phyloP scores from a whole-genome alignment of 177 flowering plant species.

The Vitis hybrid region DNA sequence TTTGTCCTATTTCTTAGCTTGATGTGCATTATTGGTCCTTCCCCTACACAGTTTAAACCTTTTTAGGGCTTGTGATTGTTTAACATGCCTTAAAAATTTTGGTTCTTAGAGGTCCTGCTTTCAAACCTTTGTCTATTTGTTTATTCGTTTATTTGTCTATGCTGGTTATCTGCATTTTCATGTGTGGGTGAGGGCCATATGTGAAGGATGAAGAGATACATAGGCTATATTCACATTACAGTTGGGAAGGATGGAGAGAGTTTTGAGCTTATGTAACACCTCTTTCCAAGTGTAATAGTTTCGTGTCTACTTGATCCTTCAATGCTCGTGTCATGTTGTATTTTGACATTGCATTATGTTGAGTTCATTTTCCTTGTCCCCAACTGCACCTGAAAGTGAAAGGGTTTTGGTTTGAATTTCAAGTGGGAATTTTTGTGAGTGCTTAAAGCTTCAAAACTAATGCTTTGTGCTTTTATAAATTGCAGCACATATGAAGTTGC shows the following conservation, averaged over 20 bases:
- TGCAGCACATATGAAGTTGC: conserved; percentile 98
- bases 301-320: background rate
- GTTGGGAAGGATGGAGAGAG: background rate
- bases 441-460: background rate
- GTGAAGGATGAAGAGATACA: too few species aligned
- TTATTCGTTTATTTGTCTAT: too few species aligned
- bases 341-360: background rate
- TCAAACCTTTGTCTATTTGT: too few species aligned
- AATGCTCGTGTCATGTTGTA: background rate
- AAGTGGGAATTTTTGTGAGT: background rate
- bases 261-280: background rate
- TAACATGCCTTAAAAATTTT: too few species aligned
- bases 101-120: too few species aligned
- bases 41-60: too few species aligned
- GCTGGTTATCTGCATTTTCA: too few species aligned
- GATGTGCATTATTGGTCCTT: too few species aligned
- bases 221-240: too few species aligned
- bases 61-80: too few species aligned
- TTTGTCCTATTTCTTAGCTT: too few species aligned
- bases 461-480: conserved; percentile 18
- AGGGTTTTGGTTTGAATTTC: background rate
- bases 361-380: background rate
- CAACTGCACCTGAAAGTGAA: background rate
- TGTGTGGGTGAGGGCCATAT: too few species aligned
- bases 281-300: background rate